phyloP scores from a whole-genome alignment of 345 rosid species.

The Anastatica hierochuntica region DNA sequence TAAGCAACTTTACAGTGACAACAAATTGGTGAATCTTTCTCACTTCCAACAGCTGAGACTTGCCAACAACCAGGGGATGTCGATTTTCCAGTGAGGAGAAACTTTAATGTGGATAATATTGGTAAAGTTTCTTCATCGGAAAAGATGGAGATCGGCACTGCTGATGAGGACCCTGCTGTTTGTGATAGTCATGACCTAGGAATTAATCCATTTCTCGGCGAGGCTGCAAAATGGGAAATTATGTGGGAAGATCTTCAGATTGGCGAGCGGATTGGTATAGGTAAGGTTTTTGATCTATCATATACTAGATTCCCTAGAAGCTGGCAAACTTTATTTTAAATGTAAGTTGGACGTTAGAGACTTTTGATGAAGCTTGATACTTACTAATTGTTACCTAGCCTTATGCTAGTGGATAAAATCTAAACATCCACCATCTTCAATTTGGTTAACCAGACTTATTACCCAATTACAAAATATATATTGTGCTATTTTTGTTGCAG shows the following conservation, averaged over 20 bases:
- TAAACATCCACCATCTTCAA: conserved; percentile 4
- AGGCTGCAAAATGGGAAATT: conserved; percentile 86
- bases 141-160: conserved; percentile 22
- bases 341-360: not conserved
- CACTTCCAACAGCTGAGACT: conserved; percentile 27
- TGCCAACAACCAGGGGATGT: conserved; percentile 32
- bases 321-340: not conserved
- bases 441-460: not conserved
- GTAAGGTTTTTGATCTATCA: conserved; percentile 38
- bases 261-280: conserved; percentile 98
- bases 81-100: no score
- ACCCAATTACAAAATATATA: not conserved
- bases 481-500: conserved; percentile 33
- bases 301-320: not conserved
- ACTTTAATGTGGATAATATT: conserved; percentile 19
- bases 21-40: conserved; percentile 20
- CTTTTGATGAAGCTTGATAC: not conserved
- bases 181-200: conserved; percentile 39
- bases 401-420: conserved; percentile 1
- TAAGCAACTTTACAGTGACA: conserved; percentile 4
- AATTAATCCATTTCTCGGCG: conserved; percentile 59
- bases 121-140: conserved; percentile 30
- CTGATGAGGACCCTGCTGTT: conserved; percentile 22
- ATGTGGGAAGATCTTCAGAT: conserved; percentile 90
- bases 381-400: not conserved